Evolutionary conservation across 768 basidiomycete species (phyloP).

Genomic region (Hygrocybe coccinea): DNA sequence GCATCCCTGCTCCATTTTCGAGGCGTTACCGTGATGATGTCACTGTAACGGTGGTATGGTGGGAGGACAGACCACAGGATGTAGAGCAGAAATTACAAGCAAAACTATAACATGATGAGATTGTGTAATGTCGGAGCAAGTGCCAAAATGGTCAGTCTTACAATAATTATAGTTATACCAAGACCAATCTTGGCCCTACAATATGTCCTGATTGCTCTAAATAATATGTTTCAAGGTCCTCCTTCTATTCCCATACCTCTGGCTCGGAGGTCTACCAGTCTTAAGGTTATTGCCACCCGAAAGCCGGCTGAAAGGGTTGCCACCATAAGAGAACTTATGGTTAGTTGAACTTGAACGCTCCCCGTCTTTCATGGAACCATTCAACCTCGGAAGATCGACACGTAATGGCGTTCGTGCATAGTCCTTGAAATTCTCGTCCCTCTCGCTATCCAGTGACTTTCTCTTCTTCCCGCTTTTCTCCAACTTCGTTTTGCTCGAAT

Average conservation of each 20-base stretch:
- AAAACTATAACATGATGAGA: background rate
- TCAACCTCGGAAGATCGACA: background rate
- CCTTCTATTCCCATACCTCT: background rate
- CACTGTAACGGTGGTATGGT: constrained; percentile 81
- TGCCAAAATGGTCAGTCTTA: background rate
- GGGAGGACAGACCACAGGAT: constrained; percentile 60
- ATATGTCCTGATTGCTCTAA: background rate
- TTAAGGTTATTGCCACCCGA: constrained; percentile 1
- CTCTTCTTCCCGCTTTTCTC: constrained; percentile 10
- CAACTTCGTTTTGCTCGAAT: constrained; percentile 6
- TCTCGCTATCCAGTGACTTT: constrained; percentile 10
- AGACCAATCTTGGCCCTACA: background rate
- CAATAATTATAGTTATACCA: background rate
- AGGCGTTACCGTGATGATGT: constrained; percentile 79
- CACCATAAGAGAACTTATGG: background rate
- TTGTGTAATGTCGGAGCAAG: background rate
- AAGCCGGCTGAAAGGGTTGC: constrained; percentile 5
- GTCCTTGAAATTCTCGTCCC: constrained; percentile 6
- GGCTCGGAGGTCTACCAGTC: background rate
- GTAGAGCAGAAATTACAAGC: constrained; percentile 40
- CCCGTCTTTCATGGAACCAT: background rate
- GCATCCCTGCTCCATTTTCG: constrained; percentile 78
- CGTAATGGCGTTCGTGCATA: constrained; percentile 11
- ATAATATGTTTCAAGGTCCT: background rate
- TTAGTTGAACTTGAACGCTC: background rate